Evolutionary conservation across 2,329 filamentous ascomycete genomes (phyloP), one percentile per base, ranked within the genome.

Genomic region (Colletotrichum sp.): DNA sequence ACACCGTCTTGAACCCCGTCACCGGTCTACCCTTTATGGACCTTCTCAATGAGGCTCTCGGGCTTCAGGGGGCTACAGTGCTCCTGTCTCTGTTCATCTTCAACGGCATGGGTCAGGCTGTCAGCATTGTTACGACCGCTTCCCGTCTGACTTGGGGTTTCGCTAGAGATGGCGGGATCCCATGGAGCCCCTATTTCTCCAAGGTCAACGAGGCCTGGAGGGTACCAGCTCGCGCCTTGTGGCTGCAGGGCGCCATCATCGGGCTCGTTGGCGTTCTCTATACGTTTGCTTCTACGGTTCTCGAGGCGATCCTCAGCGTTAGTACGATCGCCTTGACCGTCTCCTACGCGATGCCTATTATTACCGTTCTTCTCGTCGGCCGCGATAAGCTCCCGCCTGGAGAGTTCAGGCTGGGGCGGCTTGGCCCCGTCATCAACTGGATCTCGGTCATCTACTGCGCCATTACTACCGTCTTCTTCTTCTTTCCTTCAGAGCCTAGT

Each of bases 271-370:
- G 90, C 18, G 78, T 92, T 4, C 84, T 92, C 0, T 91, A 91
- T 77, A 85, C 89, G 2, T 91, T 91, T 74, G 85, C 89, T 43
- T 86, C 85, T 62, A 89, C 89, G 0, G 89, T 90, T 0, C 85
- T 91, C 13, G 83, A 88, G 43, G 89, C 89, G 16, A 88, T 91
- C 65, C 82, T 91, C 18, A 88, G 87, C 73, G 89, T 91, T 75
- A 89, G 88, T 82, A 91, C 89, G 8, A 91, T 91, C 70, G 88
- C 89, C 1, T 83, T 91, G 1, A 91, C 89, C 2, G 85, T 91
- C 4, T 91, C 86, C 5, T 88, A 88, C 78, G 86, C 81, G 7
- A 82, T 91, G 80, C 89, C 89, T 6, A 90, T 91, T 58, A 30
- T 86, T 2, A 84, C 84, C 0, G 83, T 91, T 1, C 82, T 91